Conservation (phyloP, 352 stramenopile species). For the Pythium apleroticum region DNA sequence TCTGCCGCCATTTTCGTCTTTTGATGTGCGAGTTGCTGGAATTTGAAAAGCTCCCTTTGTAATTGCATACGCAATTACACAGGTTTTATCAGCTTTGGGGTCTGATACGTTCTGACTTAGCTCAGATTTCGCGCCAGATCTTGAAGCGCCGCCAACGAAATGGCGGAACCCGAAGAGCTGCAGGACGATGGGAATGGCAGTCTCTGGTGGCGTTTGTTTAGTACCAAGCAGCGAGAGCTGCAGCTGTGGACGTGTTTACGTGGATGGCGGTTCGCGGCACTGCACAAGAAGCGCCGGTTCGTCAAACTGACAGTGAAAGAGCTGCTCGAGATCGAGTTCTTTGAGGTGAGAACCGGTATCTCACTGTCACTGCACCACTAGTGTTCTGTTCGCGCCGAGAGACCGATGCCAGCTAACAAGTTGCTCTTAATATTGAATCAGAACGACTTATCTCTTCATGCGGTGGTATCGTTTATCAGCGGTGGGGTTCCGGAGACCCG, state of each 20-base stretch:
- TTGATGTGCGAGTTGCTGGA: background rate
- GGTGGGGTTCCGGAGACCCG: background rate
- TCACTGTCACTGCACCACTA: too few species aligned
- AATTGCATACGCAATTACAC: constrained; percentile 18
- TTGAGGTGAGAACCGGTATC: constrained; percentile 58
- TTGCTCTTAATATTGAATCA: constrained; percentile 11
- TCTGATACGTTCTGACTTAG: constrained; percentile 6
- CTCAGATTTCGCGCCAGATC: constrained; percentile 15
- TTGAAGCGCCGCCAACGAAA: constrained; percentile 15
- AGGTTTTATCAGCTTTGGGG: constrained; percentile 4
- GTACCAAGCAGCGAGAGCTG: constrained; percentile 10
- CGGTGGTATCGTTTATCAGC: constrained; percentile 19
- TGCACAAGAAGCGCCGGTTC: constrained; percentile 48
- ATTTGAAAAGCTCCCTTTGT: constrained; percentile 19
- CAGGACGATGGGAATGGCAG: constrained; percentile 1
- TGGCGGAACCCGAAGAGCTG: background rate
- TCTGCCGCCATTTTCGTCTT: constrained; percentile 31
- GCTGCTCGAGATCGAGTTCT: constrained; percentile 43
- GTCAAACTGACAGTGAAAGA: constrained; percentile 25
- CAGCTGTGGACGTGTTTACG: constrained; percentile 47
- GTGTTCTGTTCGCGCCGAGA: too few species aligned
- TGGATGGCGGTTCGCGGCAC: constrained; percentile 37
- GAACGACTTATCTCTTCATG: constrained; percentile 50
- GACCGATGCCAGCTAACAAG: too few species aligned
- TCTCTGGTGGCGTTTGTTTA: constrained; percentile 46